Evolutionary conservation across 106 monocot species (phyloP).

Genomic region (Vanilla planifolia): DNA sequence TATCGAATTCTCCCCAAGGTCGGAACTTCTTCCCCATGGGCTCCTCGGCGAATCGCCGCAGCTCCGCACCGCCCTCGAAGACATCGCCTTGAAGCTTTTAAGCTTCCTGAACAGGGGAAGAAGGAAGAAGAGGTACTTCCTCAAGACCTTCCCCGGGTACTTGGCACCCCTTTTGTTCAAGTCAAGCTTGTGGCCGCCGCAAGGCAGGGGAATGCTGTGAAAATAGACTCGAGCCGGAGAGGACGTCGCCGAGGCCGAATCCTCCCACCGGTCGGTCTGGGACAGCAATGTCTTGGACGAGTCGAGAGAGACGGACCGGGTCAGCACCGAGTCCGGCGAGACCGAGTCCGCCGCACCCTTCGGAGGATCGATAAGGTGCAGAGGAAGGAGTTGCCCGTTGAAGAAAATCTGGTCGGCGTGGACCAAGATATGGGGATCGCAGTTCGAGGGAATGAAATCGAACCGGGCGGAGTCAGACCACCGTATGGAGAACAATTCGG

Average conservation of each 20-base stretch:
- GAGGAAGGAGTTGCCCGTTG: not conserved
- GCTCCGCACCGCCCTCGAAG: not conserved
- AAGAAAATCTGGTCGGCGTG: slow-evolving; percentile 8
- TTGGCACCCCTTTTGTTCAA: not conserved
- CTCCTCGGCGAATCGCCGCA: not conserved
- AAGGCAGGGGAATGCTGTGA: not conserved
- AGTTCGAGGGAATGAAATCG: not conserved
- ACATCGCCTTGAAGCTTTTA: slow-evolving; percentile 11
- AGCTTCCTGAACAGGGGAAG: slow-evolving; percentile 27
- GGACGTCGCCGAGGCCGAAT: too few species aligned
- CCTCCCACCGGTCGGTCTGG: too few species aligned
- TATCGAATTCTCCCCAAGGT: slow-evolving; percentile 29
- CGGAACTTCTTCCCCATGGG: not conserved
- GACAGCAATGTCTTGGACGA: not conserved
- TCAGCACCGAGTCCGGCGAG: not conserved
- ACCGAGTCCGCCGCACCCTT: too few species aligned
- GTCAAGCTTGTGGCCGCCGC: not conserved
- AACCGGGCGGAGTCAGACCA: not conserved
- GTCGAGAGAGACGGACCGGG: not conserved
- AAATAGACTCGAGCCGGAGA: not conserved
- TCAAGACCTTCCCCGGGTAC: slow-evolving; percentile 13
- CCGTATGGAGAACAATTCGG: slow-evolving; percentile 18
- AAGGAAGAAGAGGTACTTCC: slow-evolving; percentile 28
- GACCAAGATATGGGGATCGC: not conserved
- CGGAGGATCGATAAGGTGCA: not conserved